Conservation (phyloP, 2,329 filamentous ascomycete genomes). For the Aspergillus unguis region DNA sequence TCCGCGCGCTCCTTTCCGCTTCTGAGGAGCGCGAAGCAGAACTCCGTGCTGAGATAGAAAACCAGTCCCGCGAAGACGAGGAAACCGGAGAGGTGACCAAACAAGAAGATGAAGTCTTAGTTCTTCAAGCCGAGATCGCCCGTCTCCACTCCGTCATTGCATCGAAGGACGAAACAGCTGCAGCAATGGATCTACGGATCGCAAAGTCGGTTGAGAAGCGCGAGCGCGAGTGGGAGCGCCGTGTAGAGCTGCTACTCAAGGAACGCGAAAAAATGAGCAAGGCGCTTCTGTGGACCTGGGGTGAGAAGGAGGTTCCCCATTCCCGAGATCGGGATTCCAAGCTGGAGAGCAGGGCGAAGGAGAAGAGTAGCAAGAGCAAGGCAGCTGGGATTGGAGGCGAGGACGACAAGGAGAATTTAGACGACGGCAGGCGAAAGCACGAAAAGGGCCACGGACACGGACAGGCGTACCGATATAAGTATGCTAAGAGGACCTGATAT, state of each 20-base stretch:
- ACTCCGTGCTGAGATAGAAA: constrained; percentile 31
- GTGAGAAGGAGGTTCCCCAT: constrained; percentile 38
- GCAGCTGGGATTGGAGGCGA: neutral
- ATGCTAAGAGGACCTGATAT: constrained; percentile 18
- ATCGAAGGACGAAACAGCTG: constrained; percentile 40
- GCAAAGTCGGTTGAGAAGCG: constrained; percentile 40
- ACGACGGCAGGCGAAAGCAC: constrained; percentile 13
- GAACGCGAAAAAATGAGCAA: constrained; percentile 42
- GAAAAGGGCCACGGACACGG: constrained; percentile 21
- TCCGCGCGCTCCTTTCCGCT: constrained; percentile 32
- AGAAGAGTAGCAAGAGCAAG: constrained; percentile 10
- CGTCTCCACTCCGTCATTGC: constrained; percentile 35
- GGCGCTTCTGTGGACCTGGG: constrained; percentile 40
- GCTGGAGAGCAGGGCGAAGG: neutral
- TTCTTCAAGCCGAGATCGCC: constrained; percentile 33
- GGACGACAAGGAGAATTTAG: constrained; percentile 23
- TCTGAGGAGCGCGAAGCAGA: constrained; percentile 36
- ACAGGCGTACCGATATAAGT: constrained; percentile 40
- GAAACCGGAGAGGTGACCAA: neutral
- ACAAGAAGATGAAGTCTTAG: constrained; percentile 19
- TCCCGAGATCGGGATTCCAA: constrained; percentile 17
- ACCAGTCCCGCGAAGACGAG: neutral
- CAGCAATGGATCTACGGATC: constrained; percentile 39
- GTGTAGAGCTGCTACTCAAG: constrained; percentile 51
- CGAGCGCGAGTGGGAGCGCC: constrained; percentile 43